Evolutionary conservation across 2,329 filamentous ascomycete genomes (phyloP).

Genomic region (Colletotrichum sp.): DNA sequence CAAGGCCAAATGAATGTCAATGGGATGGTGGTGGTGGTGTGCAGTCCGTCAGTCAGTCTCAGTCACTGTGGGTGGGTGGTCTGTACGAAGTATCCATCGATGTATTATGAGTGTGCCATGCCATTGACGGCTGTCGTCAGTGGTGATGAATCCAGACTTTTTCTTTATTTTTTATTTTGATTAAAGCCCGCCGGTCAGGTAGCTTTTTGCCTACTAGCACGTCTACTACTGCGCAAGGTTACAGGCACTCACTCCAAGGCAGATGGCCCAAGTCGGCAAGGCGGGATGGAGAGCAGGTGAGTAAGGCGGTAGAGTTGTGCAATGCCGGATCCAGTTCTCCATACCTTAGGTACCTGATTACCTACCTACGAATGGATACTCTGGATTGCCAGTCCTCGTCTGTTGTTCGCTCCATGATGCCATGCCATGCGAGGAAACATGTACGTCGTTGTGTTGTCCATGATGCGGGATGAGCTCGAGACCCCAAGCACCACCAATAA

Average conservation of each 20-base stretch:
- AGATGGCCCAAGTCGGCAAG: neutral
- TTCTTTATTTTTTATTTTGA: neutral
- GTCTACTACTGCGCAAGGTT: neutral
- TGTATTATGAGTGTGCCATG: neutral
- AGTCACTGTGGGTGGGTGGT: neutral
- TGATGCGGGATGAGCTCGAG: neutral
- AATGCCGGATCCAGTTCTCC: neutral
- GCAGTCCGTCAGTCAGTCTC: neutral
- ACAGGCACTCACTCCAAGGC: neutral
- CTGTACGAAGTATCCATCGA: neutral
- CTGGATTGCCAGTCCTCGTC: neutral
- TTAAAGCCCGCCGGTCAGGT: neutral
- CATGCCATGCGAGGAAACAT: neutral
- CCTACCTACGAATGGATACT: neutral
- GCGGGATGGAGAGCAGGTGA: neutral
- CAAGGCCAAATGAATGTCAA: neutral
- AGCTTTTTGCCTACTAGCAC: neutral
- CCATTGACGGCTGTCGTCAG: constrained; percentile 3
- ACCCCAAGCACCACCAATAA: neutral
- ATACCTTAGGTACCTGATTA: neutral
- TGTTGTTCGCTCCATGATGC: neutral
- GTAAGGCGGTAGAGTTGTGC: neutral
- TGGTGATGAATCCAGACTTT: constrained; percentile 6
- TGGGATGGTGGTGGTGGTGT: neutral
- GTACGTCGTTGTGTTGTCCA: neutral